A percentile compares a stretch with the other conserved stretches of the same genome.
Conservation (phyloP, 805 yeast genomes). For the Pichia cephalocereana region DNA sequence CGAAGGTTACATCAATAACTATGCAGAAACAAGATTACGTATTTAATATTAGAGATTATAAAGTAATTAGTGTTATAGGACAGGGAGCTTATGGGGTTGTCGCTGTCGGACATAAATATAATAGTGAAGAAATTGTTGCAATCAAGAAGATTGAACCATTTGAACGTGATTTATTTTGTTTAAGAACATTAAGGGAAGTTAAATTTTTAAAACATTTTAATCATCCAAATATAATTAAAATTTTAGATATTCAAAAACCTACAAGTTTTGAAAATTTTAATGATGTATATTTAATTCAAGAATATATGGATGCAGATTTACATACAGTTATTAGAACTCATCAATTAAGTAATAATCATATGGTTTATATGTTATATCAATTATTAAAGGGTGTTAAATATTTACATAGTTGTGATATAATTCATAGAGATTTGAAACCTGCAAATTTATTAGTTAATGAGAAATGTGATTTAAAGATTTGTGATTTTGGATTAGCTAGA, state of each 20-base stretch:
- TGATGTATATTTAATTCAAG: conserved; percentile 71
- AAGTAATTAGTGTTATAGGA: conserved; percentile 53
- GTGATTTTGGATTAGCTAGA: conserved; percentile 73
- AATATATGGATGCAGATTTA: conserved; percentile 68
- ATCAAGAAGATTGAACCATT: conserved; percentile 72
- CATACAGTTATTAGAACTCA: conserved; percentile 53
- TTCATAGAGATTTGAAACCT: conserved; percentile 73
- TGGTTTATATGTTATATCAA: conserved; percentile 64
- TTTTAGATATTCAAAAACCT: conserved; percentile 62
- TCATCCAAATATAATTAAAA: conserved; percentile 65
- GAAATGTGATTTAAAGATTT: conserved; percentile 65
- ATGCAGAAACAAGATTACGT: conserved; percentile 35
- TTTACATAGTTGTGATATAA: conserved; percentile 63
- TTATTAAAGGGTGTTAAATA: conserved; percentile 60
- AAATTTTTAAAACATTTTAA: conserved; percentile 55
- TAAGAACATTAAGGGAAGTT: conserved; percentile 64
- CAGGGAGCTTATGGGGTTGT: conserved; percentile 82
- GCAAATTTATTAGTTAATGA: conserved; percentile 59
- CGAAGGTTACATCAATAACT: background rate
- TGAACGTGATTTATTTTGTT: conserved; percentile 52
- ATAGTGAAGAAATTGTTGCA: conserved; percentile 55
- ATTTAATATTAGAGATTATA: conserved; percentile 56
- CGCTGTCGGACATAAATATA: conserved; percentile 56
- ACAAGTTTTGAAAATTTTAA: conserved; percentile 45
- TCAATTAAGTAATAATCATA: conserved; percentile 53